A percentile compares a stretch with the other conserved stretches of the same genome.
phyloP scores from a whole-genome alignment of 2,329 filamentous ascomycete genomes.

The Nigrospora osmanthi region DNA sequence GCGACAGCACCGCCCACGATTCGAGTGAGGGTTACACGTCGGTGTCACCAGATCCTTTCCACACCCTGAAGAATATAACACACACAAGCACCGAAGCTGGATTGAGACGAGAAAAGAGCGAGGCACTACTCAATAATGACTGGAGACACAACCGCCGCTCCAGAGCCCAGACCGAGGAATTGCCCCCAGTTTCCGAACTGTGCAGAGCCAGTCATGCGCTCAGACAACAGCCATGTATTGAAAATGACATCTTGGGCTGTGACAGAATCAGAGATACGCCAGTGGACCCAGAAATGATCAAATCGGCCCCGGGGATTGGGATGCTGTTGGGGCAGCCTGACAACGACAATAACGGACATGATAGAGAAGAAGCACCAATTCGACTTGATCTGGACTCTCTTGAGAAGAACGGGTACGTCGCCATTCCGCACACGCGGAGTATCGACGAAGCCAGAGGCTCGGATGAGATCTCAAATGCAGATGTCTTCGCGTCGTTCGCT shows the following conservation, averaged over 20 bases:
- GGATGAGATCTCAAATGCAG: too few species aligned
- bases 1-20: too few species aligned
- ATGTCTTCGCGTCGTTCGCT: too few species aligned
- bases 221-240: slow-evolving; percentile 8
- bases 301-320: slow-evolving; percentile 19
- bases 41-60: too few species aligned
- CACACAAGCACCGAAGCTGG: too few species aligned
- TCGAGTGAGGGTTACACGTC: too few species aligned
- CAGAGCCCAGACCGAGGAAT: slow-evolving; percentile 2
- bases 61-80: too few species aligned
- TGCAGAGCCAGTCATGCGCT: slow-evolving; percentile 6
- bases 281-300: slow-evolving; percentile 16
- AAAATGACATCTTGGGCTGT: slow-evolving; percentile 7
- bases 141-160: slow-evolving; percentile 5
- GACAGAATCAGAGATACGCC: slow-evolving; percentile 5
- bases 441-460: too few species aligned
- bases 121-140: slow-evolving; percentile 3
- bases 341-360: not conserved
- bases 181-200: slow-evolving; percentile 5
- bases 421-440: too few species aligned
- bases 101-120: slow-evolving; percentile 1
- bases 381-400: too few species aligned
- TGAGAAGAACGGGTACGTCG: too few species aligned
- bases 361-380: not conserved
- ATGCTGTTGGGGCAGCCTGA: slow-evolving; percentile 9